A percentile compares a stretch with the other conserved stretches of the same genome.
Evolutionary conservation across 805 yeast genomes (phyloP).

Genomic region (Lipomyces starkeyi): DNA sequence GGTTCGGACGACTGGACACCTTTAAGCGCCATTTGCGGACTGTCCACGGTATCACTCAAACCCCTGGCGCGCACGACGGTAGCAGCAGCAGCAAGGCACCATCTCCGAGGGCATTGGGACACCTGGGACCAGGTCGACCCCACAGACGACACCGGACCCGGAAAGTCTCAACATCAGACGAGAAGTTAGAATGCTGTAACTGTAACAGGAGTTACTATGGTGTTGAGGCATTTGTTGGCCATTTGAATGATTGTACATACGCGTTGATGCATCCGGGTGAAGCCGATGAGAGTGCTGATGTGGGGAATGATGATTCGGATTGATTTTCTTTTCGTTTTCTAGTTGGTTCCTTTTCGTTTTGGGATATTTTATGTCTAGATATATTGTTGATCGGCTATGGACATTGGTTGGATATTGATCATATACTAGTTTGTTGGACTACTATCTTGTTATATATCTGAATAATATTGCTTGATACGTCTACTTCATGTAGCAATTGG

Average conservation of each 20-base stretch:
- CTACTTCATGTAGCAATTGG: no score
- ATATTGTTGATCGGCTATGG: no score
- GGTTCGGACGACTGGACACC: slow-evolving; percentile 33
- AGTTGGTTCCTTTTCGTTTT: no score
- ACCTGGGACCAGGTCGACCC: background rate
- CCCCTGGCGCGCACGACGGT: background rate
- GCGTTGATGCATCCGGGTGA: slow-evolving; percentile 34
- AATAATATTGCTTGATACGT: no score
- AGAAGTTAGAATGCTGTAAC: slow-evolving; percentile 23
- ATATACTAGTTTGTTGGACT: no score
- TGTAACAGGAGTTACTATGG: slow-evolving; percentile 19
- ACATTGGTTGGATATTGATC: no score
- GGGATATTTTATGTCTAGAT: no score
- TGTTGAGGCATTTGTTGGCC: slow-evolving; percentile 26
- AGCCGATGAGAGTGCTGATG: slow-evolving; percentile 7
- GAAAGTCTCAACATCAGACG: slow-evolving; percentile 13
- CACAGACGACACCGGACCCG: slow-evolving; percentile 15
- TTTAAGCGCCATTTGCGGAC: slow-evolving; percentile 33
- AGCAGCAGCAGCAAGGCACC: background rate
- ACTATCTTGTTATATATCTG: no score
- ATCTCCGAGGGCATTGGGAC: background rate
- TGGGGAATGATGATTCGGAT: slow-evolving; percentile 1
- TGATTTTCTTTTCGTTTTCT: background rate
- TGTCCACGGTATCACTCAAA: slow-evolving; percentile 20
- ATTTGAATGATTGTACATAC: slow-evolving; percentile 36